phyloP scores from a whole-genome alignment of 2,329 filamentous ascomycete genomes.

The Alternaria dauci region DNA sequence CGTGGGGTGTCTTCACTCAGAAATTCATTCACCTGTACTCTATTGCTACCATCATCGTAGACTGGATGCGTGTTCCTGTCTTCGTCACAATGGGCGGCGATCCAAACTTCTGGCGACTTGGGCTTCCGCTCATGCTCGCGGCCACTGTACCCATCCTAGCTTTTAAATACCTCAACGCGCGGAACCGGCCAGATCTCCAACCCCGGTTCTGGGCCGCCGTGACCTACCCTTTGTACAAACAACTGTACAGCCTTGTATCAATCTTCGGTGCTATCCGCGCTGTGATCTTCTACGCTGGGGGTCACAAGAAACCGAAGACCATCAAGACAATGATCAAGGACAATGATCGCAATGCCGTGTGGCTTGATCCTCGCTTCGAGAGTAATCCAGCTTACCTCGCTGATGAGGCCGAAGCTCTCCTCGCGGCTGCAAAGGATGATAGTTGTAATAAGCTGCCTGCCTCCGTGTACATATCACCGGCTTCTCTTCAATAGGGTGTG shows the following conservation, averaged over 20 bases:
- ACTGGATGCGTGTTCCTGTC: slow-evolving; percentile 27
- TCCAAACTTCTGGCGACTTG: slow-evolving; percentile 21
- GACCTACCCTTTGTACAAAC: slow-evolving; percentile 26
- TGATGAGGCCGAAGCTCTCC: slow-evolving; percentile 19
- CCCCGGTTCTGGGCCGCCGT: slow-evolving; percentile 23
- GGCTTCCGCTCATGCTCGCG: slow-evolving; percentile 19
- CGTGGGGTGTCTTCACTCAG: slow-evolving; percentile 25
- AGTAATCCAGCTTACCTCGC: slow-evolving; percentile 24
- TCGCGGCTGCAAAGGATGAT: background rate
- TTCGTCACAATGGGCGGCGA: slow-evolving; percentile 25
- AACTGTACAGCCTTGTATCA: slow-evolving; percentile 24
- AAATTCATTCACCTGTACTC: slow-evolving; percentile 27
- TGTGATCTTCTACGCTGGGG: slow-evolving; percentile 22
- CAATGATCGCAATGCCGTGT: slow-evolving; percentile 22
- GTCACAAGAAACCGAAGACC: slow-evolving; percentile 22
- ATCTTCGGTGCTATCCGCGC: slow-evolving; percentile 24
- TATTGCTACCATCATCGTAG: slow-evolving; percentile 25
- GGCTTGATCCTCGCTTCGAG: slow-evolving; percentile 26
- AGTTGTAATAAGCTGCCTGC: background rate
- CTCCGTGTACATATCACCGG: slow-evolving; percentile 4
- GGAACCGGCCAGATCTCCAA: slow-evolving; percentile 23
- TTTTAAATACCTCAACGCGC: slow-evolving; percentile 24
- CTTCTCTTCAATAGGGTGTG: background rate
- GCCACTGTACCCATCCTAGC: slow-evolving; percentile 20
- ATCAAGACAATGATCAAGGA: slow-evolving; percentile 26